These are phyloP conservation scores for Panicum miliaceum DNA, from an alignment of 176 grass and related monocot species.

Conservation along the genomic window DNA sequence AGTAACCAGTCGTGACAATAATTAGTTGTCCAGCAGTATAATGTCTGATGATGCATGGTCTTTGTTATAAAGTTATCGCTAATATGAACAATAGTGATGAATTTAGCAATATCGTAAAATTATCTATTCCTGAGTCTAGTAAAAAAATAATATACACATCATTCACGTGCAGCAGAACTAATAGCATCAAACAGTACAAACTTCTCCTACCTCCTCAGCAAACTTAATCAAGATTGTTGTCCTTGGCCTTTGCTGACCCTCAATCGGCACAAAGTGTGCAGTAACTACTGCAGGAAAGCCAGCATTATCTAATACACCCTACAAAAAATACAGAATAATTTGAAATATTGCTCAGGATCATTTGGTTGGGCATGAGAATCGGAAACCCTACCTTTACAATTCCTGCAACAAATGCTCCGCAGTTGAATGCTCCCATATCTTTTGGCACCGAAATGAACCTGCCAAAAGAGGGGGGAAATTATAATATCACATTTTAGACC, in stretches of 20 bases:
- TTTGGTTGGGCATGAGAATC: neutral
- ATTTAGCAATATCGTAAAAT: neutral
- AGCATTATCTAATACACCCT: constrained; percentile 90
- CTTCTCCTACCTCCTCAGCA: constrained; percentile 77
- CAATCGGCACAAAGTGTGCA: constrained; percentile 89
- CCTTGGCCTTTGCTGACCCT: constrained; percentile 88
- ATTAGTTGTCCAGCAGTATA: neutral
- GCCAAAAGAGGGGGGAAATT: constrained; percentile 36
- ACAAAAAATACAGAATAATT: constrained; percentile 19
- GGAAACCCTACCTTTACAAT: constrained; percentile 75
- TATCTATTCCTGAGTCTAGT: neutral
- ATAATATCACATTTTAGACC: neutral
- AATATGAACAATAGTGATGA: neutral
- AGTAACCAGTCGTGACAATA: neutral
- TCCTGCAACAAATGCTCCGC: constrained; percentile 95
- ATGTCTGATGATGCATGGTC: neutral
- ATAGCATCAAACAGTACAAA: constrained; percentile 23
- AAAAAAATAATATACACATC: neutral
- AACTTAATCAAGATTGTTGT: constrained; percentile 98
- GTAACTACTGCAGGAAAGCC: constrained; percentile 90
- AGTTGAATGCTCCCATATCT: constrained; percentile 99
- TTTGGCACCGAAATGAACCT: constrained; percentile 98
- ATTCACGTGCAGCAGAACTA: constrained; percentile 20
- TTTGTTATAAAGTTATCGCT: neutral
- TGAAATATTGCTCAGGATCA: constrained; percentile 6